Conservation (phyloP, 495 filamentous ascomycete genomes). For the Pyrenopolyporus hunteri region DNA sequence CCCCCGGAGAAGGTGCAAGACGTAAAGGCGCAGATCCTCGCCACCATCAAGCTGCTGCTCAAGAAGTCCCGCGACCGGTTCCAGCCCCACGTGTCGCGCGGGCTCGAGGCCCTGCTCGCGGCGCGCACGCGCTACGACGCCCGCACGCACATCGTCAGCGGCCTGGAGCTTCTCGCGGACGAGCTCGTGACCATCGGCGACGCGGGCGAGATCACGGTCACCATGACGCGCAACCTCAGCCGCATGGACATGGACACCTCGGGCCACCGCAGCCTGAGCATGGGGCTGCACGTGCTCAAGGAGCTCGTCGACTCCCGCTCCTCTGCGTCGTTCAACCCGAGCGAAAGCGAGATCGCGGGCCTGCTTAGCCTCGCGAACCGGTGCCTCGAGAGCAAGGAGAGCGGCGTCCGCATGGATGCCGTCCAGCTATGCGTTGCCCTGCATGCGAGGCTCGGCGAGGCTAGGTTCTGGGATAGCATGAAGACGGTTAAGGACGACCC, state of each 20-base stretch:
- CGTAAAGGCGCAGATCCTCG: constrained; percentile 81
- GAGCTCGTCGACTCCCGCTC: constrained; percentile 54
- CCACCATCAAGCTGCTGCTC: constrained; percentile 79
- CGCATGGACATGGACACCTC: constrained; percentile 45
- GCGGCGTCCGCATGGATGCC: constrained; percentile 79
- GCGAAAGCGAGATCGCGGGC: constrained; percentile 49
- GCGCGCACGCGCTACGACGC: constrained; percentile 67
- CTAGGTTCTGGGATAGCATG: constrained; percentile 68
- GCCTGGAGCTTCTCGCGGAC: constrained; percentile 59
- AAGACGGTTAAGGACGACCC: constrained; percentile 68
- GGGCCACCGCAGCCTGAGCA: constrained; percentile 54
- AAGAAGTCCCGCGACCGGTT: constrained; percentile 69
- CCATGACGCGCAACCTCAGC: constrained; percentile 51
- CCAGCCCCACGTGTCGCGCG: constrained; percentile 65
- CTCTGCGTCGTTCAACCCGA: constrained; percentile 49
- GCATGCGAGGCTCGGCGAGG: constrained; percentile 69
- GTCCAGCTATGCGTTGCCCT: constrained; percentile 77
- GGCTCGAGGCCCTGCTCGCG: constrained; percentile 69
- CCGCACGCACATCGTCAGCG: constrained; percentile 59
- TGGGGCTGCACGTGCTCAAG: constrained; percentile 67
- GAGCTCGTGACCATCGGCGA: constrained; percentile 59
- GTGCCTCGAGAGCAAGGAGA: constrained; percentile 72
- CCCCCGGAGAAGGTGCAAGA: constrained; percentile 66
- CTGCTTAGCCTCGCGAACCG: constrained; percentile 62
- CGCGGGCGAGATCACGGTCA: constrained; percentile 53